Base-by-base conservation (phyloP, 1,284 basidiomycete species). In the Trichosporon asahii region DNA sequence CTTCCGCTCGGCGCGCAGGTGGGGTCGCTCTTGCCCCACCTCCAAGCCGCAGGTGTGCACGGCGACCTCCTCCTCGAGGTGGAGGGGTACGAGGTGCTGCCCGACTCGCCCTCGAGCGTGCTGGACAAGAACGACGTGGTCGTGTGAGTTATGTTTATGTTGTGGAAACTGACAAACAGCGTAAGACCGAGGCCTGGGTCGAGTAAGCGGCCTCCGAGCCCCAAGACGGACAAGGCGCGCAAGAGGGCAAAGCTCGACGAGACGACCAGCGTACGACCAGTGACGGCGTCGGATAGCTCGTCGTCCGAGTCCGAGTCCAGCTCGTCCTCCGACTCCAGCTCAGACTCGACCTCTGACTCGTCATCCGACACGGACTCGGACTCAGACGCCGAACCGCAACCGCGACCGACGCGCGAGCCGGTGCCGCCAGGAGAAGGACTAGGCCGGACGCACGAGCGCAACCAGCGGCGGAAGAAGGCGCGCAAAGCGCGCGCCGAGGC, bases 1-100 rank as follows among this genome's bases (percentile, higher is more conserved):
- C 68, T 73, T 7, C 66, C 70, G 0, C 25, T 70, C 1, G 60
- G 37, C n/a, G 37, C 27, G 31, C 53, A 63, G 6, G 61, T 71
- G 3, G 57, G 64, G n/a, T 49, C 46, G 31, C 64, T 73, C 18
- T 49, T 67, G 14, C n/a, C 60, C 0, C 23, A 31, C 4, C 29
- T 60, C 3, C 33, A 21, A 0, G 49, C 64, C 3, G 2, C 18
- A 7, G 68, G 60, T 31, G 46, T 31, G 2, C 60, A 37, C 23
- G 44, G 31, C 18, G 37, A 18, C 61, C 15, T 82, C 3, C 65
- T 75, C 5, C 68, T 84, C 55, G 80, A 83, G 70, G 74, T 84
- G 11, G 83, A 84, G 33, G 83, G 83, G 2, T 84, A 83, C 66
- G 81, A 84, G 73, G 74, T 84, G 8, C 60, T 84, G 15, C 75